These are phyloP conservation scores for Marchantia paleacea DNA, from an alignment of 225 moss, liverwort and hornwort species.

Conservation along the genomic window DNA sequence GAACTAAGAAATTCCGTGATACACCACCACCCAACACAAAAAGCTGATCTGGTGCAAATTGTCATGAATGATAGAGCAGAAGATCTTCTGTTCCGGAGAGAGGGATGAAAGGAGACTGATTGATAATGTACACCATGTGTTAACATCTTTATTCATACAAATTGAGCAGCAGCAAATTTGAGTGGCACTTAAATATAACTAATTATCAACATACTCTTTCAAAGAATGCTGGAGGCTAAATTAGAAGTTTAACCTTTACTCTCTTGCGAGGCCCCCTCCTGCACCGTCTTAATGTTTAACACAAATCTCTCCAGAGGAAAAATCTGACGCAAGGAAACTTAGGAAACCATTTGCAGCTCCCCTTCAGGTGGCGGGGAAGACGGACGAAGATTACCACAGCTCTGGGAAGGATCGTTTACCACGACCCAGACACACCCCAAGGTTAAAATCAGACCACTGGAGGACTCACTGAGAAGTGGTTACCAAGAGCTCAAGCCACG, in stretches of 20 bases:
- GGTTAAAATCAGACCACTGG: not conserved
- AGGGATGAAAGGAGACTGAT: not conserved
- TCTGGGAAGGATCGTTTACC: not conserved
- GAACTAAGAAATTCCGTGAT: too few relatives aligned
- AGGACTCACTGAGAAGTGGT: not conserved
- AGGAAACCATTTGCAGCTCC: not conserved
- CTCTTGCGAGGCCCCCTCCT: not conserved
- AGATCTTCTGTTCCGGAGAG: not conserved
- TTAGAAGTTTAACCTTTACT: slow-evolving; percentile 24
- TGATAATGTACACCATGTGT: slow-evolving; percentile 16
- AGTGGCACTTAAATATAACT: slow-evolving; percentile 1
- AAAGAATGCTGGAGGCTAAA: slow-evolving; percentile 36
- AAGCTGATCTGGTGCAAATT: not conserved
- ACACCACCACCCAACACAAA: too few relatives aligned
- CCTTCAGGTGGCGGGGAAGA: not conserved
- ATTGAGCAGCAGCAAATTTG: slow-evolving; percentile 22
- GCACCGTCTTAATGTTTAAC: not conserved
- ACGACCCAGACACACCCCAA: not conserved
- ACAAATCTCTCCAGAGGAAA: slow-evolving; percentile 2
- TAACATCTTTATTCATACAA: slow-evolving; percentile 30
- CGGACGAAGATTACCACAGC: not conserved
- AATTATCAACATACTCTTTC: slow-evolving; percentile 19
- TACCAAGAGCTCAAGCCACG: not conserved
- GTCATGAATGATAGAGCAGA: not conserved
- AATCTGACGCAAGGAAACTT: not conserved